A percentile compares a stretch with the other conserved stretches of the same genome.
Evolutionary conservation across 140 eudicot species (phyloP).

Genomic region (Flaveria floridana): DNA sequence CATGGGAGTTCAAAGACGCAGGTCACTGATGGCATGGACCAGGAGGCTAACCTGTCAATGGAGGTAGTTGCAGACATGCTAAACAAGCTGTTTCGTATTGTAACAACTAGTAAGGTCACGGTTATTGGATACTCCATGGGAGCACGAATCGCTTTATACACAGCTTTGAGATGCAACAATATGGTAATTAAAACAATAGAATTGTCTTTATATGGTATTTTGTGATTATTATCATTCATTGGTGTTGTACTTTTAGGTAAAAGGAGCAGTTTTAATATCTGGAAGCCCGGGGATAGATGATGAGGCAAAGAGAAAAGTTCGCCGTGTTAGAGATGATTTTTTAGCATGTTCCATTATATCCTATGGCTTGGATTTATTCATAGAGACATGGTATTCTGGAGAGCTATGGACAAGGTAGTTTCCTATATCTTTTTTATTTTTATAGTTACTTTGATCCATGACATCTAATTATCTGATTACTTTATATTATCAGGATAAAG

Average conservation of each 20-base stretch:
- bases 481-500: not conserved
- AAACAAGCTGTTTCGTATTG: constrained; percentile 44
- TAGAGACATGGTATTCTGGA: constrained; percentile 73
- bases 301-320: constrained; percentile 49
- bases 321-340: constrained; percentile 70
- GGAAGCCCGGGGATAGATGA: constrained; percentile 94
- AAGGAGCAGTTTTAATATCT: constrained; percentile 68
- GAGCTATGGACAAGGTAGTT: constrained; percentile 79
- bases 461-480: not conserved
- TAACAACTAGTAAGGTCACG: constrained; percentile 52
- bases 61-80: constrained; percentile 49
- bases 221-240: not conserved
- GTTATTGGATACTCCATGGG: constrained; percentile 98
- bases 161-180: constrained; percentile 58
- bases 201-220: not conserved
- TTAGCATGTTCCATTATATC: constrained; percentile 58
- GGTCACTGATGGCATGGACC: constrained; percentile 18
- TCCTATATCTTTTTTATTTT: not conserved
- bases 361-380: constrained; percentile 60
- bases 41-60: constrained; percentile 45
- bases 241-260: constrained; percentile 40
- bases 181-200: constrained; percentile 45
- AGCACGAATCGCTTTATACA: constrained; percentile 75
- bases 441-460: constrained; percentile 6
- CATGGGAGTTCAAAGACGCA: constrained; percentile 72